Base-by-base conservation (phyloP, 208 protist species). In the Acanthamoeba triangularis region DNA sequence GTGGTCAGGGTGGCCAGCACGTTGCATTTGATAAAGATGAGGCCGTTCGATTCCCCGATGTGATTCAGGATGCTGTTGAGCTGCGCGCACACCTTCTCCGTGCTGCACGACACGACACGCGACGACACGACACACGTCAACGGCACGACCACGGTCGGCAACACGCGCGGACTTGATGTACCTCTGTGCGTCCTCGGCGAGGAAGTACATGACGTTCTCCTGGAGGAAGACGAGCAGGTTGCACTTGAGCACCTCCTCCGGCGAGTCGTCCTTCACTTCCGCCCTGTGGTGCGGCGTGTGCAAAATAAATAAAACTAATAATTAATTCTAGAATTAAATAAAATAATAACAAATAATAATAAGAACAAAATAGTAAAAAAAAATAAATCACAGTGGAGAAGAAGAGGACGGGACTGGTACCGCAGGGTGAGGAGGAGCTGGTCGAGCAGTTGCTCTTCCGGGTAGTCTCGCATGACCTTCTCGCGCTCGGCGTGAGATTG, bases 201-300 rank as follows among this genome's bases (percentile, higher is more conserved):
- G 54, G 49, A 93, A 93, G 67, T 80, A 93, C 37, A 69, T 47
- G 28, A 93, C 88, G 88, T 93, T 93, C 67, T 93, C 88, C 44
- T 93, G 88, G 44, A 93, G 65, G 30, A 93, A 93, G 67, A 93
- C 35, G 61, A 93, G 88, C 59, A 93, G 41, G 65, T 93, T 93
- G 88, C 49, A 49, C 84, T 90, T 90, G 18, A 90, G 23, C 52
- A 90, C 84, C 35, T 90, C 84, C 84, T 90, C 84, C 13, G 84
- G 84, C 54, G 54, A 69, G 33, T 90, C 84, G 20, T 90, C 84
- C 59, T 67, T 90, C 30, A 49, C 84, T 47, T 90, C 84, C 6
- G 84, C 59, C 59, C 84, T 90, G 41, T 41, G 37, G 37, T 41
- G 37, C 37, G 37, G 3, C n/a, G 4, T 28, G 65, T 13, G 10